A percentile compares a stretch with the other conserved stretches of the same genome.
Evolutionary conservation across 345 rosid species (phyloP).

Genomic region (Camelina laxa): DNA sequence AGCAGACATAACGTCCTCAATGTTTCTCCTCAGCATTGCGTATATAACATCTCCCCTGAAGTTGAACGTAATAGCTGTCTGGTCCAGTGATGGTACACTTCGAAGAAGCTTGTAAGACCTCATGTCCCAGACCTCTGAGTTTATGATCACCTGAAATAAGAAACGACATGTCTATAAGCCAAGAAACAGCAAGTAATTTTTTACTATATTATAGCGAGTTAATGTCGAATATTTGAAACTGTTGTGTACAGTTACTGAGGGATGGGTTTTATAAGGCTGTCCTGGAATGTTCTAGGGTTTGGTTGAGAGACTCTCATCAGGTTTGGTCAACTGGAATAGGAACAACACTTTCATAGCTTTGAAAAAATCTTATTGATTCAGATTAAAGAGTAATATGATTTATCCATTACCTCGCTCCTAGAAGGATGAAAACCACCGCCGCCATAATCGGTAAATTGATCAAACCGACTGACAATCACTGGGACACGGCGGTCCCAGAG

Average conservation of each 20-base stretch:
- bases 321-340: not conserved
- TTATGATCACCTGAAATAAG: constrained; percentile 73
- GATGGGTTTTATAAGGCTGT: not conserved
- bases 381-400: constrained; percentile 13
- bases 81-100: constrained; percentile 92
- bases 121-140: constrained; percentile 99
- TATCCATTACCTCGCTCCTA: constrained; percentile 85
- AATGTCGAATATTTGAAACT: not conserved
- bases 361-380: constrained; percentile 1
- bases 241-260: not conserved
- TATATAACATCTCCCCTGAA: constrained; percentile 91
- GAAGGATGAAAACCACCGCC: constrained; percentile 99
- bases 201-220: not conserved
- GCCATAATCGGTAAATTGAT: constrained; percentile 92
- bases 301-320: not conserved
- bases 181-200: constrained; percentile 10
- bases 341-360: constrained; percentile 3
- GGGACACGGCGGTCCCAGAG: constrained; percentile 81
- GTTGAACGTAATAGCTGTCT: constrained; percentile 87
- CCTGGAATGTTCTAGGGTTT: not conserved
- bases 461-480: constrained; percentile 69
- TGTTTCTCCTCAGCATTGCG: constrained; percentile 93
- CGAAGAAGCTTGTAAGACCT: constrained; percentile 80
- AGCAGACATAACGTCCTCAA: constrained; percentile 92
- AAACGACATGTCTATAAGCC: constrained; percentile 18